phyloP scores from a whole-genome alignment of 768 basidiomycete genomes.

The Lactarius deliciosus region DNA sequence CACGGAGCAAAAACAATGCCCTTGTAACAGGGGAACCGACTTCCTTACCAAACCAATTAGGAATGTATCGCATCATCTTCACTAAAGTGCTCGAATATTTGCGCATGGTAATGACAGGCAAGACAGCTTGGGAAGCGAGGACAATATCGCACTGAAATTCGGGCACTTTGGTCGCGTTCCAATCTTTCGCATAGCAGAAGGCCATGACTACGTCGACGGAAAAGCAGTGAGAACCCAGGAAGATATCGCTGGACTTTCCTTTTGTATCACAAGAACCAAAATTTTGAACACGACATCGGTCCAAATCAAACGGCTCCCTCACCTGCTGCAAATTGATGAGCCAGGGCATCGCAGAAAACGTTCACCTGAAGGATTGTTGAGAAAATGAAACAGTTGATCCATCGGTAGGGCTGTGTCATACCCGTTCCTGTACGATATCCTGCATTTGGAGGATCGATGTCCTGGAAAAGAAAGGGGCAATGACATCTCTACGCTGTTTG shows the following conservation, averaged over 20 bases:
- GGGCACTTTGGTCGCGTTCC: background rate
- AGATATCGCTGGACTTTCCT: conserved; percentile 7
- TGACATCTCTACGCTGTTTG: background rate
- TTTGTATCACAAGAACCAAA: background rate
- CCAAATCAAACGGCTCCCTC: too few species aligned
- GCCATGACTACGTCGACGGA: too few species aligned
- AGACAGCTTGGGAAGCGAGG: background rate
- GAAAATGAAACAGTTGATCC: too few species aligned
- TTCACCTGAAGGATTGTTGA: background rate
- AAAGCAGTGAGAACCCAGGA: background rate
- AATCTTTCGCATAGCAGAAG: too few species aligned
- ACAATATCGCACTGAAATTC: background rate
- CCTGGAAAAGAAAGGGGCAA: conserved; percentile 3
- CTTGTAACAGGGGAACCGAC: background rate
- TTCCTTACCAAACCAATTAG: background rate
- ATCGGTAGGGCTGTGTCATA: background rate
- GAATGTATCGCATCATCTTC: background rate
- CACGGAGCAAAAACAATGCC: background rate
- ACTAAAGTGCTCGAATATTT: background rate
- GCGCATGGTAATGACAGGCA: background rate
- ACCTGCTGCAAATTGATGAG: background rate
- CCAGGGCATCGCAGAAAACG: background rate
- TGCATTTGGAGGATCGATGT: conserved; percentile 5
- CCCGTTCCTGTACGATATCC: background rate
- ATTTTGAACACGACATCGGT: background rate